Percentiles rank a stretch among this genome's conserved stretches.
Evolutionary conservation across 495 filamentous ascomycete genomes (phyloP).

Genomic region (Penicillium flavigenum): DNA sequence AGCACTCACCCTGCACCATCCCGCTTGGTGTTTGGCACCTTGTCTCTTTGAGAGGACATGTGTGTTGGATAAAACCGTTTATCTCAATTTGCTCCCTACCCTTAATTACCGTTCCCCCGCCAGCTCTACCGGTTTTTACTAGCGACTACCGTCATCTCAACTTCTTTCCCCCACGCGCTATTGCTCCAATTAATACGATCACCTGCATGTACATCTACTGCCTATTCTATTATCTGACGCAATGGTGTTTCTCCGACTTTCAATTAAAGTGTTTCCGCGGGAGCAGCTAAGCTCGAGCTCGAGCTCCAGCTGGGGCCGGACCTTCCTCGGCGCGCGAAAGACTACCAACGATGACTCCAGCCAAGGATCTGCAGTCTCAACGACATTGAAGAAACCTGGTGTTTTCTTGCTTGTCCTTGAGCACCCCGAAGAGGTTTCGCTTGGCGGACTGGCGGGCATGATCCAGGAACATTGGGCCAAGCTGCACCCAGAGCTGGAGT

Average conservation of each 20-base stretch:
- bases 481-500: slow-evolving; percentile 35
- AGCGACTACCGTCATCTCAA: not conserved
- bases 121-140: not conserved
- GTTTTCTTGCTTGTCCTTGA: slow-evolving; percentile 34
- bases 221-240: not conserved
- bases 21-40: not conserved
- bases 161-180: not conserved
- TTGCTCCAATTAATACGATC: not conserved
- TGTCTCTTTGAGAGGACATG: not conserved
- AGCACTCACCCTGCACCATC: not conserved
- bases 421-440: slow-evolving; percentile 32
- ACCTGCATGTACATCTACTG: not conserved
- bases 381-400: slow-evolving; percentile 21
- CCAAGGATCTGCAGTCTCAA: slow-evolving; percentile 9
- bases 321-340: not conserved
- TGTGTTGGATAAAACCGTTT: not conserved
- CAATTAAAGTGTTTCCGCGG: slow-evolving; percentile 37
- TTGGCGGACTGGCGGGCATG: slow-evolving; percentile 33
- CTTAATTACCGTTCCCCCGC: not conserved
- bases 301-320: not conserved
- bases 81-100: not conserved
- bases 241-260: slow-evolving; percentile 41
- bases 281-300: slow-evolving; percentile 20
- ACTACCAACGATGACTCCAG: slow-evolving; percentile 1
- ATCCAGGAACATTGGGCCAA: slow-evolving; percentile 41